Base-by-base conservation (phyloP, 1,139 yeast species). In the Cylindricascospora bacillispora region DNA sequence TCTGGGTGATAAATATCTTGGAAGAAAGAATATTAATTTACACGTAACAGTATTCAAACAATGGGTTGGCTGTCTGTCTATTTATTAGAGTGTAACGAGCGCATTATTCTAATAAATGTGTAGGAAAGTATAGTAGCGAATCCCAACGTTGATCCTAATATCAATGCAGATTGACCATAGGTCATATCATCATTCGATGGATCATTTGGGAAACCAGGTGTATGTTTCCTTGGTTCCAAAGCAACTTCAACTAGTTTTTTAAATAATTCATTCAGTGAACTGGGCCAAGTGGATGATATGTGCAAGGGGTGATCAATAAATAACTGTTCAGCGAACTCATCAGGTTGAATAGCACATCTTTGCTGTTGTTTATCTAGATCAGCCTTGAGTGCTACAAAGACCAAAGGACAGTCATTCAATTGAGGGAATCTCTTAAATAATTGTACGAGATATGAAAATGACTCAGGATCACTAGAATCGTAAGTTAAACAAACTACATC, bases 361-460 rank as follows among this genome's bases (percentile, higher is more conserved):
- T 89, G 98, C 45, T 86, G 95, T 49, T 86, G 97, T 41, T 93
- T 75, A 52, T 89, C 98, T 26, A 85, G 62, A 54, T 89, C 98
- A 13, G 98, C 97, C 49, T 89, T 89, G 17, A 85, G 59, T 0
- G 95, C 98, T 1, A 85, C 97, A 49, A 77, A 82, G 0, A 86
- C 77, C 4, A 81, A 69, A 0, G 98, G 98, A 2, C 86, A 60
- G 32, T 72, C 72, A 44, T 73, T 76, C 24, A 86, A 57, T 24
- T 62, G 59, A 0, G 73, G 67, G 45, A 77, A 72, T 36, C 63
- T 66, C 27, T 64, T 60, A 15, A 85, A 61, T 16, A 85, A 55
- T 17, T 80, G 79, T 17, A 80, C 77, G 33, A 86, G 59, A 49
- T 81, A 76, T 32, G 85, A 82, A 54, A 89, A 89, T 30, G 94